Conservation (phyloP, 441 rosid genomes). For the Lepidium campestre region DNA sequence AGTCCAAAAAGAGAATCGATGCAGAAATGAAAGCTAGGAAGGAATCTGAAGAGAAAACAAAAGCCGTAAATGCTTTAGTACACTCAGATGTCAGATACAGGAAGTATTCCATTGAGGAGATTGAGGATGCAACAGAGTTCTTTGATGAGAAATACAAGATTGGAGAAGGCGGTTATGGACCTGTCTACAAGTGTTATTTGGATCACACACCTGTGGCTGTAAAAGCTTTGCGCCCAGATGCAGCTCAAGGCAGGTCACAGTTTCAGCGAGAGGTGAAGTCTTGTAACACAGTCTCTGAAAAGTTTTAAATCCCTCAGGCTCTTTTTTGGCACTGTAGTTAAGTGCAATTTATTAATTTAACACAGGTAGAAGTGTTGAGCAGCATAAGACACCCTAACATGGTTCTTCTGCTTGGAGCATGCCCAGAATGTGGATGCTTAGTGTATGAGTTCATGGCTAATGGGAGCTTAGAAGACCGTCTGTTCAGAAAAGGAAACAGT, state of each 20-base stretch:
- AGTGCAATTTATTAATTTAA: background rate
- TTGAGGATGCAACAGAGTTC: conserved; percentile 72
- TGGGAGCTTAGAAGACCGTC: conserved; percentile 88
- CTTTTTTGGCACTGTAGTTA: background rate
- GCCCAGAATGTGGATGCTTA: conserved; percentile 84
- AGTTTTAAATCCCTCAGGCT: background rate
- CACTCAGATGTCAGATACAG: conserved; percentile 59
- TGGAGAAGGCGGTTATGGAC: conserved; percentile 96
- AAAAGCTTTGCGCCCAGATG: conserved; percentile 81
- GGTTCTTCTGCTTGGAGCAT: conserved; percentile 92
- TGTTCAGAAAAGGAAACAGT: conserved; percentile 53
- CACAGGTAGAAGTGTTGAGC: conserved; percentile 83
- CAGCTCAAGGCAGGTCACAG: conserved; percentile 86
- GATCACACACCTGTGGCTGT: conserved; percentile 85
- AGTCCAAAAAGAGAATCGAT: conserved; percentile 56
- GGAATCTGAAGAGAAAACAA: conserved; percentile 70
- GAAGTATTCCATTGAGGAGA: conserved; percentile 79
- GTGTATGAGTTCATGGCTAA: conserved; percentile 90
- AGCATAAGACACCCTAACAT: conserved; percentile 94
- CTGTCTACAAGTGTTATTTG: conserved; percentile 65
- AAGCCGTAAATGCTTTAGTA: conserved; percentile 55
- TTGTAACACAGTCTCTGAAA: conserved; percentile 1
- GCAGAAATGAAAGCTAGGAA: conserved; percentile 79
- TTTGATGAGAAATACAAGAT: conserved; percentile 59
- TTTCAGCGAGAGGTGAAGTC: conserved; percentile 79